Percentiles rank a stretch among this genome's conserved stretches.
Evolutionary conservation across 2,329 filamentous ascomycete genomes (phyloP).

Genomic region (Penicillium fuscoglaucum): DNA sequence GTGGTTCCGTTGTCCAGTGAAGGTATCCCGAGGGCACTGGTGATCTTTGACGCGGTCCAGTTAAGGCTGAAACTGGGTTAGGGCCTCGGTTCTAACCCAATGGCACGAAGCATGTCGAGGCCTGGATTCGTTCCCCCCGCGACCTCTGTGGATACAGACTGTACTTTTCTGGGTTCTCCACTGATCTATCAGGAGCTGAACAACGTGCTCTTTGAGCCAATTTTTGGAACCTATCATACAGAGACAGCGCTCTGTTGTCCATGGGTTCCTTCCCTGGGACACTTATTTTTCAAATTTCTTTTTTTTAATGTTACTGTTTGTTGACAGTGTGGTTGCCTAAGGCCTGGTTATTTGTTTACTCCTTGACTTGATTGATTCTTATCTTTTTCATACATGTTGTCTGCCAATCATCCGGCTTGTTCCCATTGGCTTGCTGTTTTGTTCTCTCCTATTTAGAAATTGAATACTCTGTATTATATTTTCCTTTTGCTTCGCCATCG

Average conservation of each 20-base stretch:
- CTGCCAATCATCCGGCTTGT: background rate
- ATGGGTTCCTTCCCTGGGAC: background rate
- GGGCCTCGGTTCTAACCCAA: background rate
- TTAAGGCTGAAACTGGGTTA: background rate
- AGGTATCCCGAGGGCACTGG: background rate
- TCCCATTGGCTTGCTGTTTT: background rate
- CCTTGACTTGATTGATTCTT: background rate
- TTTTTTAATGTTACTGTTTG: background rate
- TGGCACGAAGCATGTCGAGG: background rate
- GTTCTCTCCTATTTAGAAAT: too few species aligned
- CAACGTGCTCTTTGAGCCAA: background rate
- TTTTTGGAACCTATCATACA: background rate
- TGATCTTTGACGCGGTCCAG: background rate
- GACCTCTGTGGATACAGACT: background rate
- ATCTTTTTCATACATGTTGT: background rate
- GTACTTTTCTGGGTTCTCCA: background rate
- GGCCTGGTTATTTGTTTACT: background rate
- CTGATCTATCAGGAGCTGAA: background rate
- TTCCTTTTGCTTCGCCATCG: background rate
- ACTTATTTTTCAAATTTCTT: background rate
- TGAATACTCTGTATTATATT: too few species aligned
- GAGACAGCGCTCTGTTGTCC: background rate
- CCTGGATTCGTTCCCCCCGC: too few species aligned
- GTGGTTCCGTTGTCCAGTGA: background rate
- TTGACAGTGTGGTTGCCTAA: background rate